Evolutionary conservation across 805 yeast species (phyloP).

Genomic region (Millerozyma acaciae): DNA sequence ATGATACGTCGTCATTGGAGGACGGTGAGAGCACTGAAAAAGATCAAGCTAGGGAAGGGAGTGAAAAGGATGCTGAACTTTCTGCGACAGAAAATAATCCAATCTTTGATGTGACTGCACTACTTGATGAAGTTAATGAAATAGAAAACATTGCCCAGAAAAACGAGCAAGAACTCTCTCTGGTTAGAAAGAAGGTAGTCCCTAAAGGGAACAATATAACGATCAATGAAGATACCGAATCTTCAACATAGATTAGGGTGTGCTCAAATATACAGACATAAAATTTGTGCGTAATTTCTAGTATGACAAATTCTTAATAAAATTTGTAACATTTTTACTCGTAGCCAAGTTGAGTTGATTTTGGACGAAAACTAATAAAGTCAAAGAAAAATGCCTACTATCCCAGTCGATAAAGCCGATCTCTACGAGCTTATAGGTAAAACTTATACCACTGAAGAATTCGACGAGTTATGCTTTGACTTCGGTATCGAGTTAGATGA

Average conservation of each 20-base stretch:
- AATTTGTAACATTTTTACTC: no score
- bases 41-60: constrained; percentile 6
- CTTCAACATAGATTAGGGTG: no score
- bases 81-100: constrained; percentile 17
- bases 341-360: no score
- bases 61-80: constrained; percentile 22
- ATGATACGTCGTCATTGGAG: no score
- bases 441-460: constrained; percentile 72
- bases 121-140: constrained; percentile 41
- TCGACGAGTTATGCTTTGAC: constrained; percentile 95
- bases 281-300: no score
- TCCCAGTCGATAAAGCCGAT: constrained; percentile 92
- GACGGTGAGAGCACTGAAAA: constrained; percentile 11
- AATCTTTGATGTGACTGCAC: constrained; percentile 45
- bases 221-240: constrained; percentile 21
- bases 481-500: constrained; percentile 98
- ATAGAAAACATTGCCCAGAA: constrained; percentile 35
- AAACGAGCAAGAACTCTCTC: constrained; percentile 13
- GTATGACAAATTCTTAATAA: no score
- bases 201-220: constrained; percentile 6
- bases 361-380: no score
- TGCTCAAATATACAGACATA: no score
- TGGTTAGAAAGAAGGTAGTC: constrained; percentile 14
- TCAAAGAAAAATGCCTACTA: constrained; percentile 75
- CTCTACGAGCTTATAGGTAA: constrained; percentile 72